phyloP scores from a whole-genome alignment of 305 asterid species.

The Fraxinus velutina region DNA sequence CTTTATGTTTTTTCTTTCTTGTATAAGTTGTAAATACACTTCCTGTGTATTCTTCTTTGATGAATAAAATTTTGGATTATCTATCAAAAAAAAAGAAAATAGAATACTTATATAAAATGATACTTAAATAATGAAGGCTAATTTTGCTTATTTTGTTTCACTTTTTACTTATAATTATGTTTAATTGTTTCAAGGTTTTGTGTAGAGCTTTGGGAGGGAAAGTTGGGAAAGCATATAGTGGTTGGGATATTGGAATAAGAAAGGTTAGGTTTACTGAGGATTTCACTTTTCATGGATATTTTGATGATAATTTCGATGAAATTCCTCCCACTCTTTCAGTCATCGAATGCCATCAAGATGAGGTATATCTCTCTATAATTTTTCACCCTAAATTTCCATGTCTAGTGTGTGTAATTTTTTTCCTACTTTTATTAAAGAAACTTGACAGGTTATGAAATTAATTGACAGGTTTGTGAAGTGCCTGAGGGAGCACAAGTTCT shows the following conservation, averaged over 20 bases:
- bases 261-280: conserved; percentile 43
- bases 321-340: conserved; percentile 46
- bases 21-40: too few relatives aligned
- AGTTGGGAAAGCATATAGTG: conserved; percentile 50
- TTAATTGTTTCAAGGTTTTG: conserved; percentile 35
- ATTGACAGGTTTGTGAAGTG: conserved; percentile 56
- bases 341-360: conserved; percentile 75
- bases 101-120: background rate
- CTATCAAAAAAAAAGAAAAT: too few relatives aligned
- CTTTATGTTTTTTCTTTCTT: too few relatives aligned
- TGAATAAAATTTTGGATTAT: too few relatives aligned
- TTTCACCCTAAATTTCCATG: background rate
- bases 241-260: conserved; percentile 82
- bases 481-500: conserved; percentile 59
- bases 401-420: background rate
- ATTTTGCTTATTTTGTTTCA: background rate
- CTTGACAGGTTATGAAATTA: background rate
- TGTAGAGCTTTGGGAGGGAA: conserved; percentile 74
- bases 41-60: too few relatives aligned
- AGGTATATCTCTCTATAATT: conserved; percentile 31
- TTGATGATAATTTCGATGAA: conserved; percentile 28
- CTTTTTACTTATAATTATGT: background rate
- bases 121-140: background rate
- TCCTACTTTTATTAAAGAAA: background rate
- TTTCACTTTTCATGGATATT: conserved; percentile 33